These are phyloP conservation scores for Ceratobasidium sp. DNA, from an alignment of 1,284 basidiomycete species.

Conservation along the genomic window DNA sequence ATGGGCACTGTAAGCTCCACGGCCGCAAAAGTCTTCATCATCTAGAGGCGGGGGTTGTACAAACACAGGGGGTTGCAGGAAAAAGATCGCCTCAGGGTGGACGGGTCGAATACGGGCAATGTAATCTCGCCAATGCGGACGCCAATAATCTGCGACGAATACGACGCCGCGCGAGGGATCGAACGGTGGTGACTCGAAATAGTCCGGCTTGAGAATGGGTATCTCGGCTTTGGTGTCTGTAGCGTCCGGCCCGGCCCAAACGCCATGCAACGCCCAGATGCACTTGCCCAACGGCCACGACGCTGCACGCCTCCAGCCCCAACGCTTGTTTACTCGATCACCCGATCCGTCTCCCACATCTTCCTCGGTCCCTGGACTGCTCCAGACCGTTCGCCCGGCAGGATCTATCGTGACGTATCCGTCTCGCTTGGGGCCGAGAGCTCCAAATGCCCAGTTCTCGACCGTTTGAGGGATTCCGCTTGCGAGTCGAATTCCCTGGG, in stretches of 20 bases:
- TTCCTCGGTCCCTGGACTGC: slow-evolving; percentile 63
- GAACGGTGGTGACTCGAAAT: slow-evolving; percentile 73
- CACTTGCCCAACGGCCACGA: slow-evolving; percentile 89
- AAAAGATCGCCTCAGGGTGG: slow-evolving; percentile 89
- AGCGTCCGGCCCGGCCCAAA: slow-evolving; percentile 81
- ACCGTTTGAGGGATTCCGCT: too few relatives aligned
- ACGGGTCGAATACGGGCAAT: slow-evolving; percentile 73
- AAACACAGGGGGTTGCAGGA: slow-evolving; percentile 94
- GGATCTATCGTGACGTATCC: slow-evolving; percentile 88
- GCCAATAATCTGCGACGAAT: slow-evolving; percentile 88
- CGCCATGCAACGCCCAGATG: slow-evolving; percentile 92
- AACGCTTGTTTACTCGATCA: too few relatives aligned
- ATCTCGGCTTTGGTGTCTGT: slow-evolving; percentile 6
- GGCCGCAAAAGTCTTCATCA: slow-evolving; percentile 70
- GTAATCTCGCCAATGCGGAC: slow-evolving; percentile 79
- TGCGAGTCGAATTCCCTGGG: too few relatives aligned
- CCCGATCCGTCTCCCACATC: slow-evolving; percentile 54
- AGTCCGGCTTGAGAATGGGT: slow-evolving; percentile 76
- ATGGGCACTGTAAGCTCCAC: slow-evolving; percentile 86
- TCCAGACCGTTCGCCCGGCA: slow-evolving; percentile 80
- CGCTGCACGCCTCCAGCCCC: slow-evolving; percentile 77
- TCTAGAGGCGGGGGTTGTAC: slow-evolving; percentile 75
- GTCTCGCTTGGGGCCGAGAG: slow-evolving; percentile 60
- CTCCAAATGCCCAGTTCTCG: too few relatives aligned
- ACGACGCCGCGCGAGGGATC: slow-evolving; percentile 63